Evolutionary conservation across 2,329 filamentous ascomycete species (phyloP).

Genomic region (Aurifilum marmelostoma): DNA sequence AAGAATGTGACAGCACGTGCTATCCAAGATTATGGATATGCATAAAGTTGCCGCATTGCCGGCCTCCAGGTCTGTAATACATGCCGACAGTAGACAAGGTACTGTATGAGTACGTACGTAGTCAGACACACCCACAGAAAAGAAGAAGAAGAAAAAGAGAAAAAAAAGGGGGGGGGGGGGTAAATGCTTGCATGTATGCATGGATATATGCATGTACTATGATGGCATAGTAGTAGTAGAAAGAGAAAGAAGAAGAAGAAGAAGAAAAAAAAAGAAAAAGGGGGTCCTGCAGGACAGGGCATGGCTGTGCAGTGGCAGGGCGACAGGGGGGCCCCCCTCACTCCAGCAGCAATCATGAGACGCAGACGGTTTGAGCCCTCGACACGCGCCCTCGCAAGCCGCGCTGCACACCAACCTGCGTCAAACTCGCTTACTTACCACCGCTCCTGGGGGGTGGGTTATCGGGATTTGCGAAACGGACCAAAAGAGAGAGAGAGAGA

Average conservation of each 20-base stretch:
- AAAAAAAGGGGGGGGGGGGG: neutral
- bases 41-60: neutral
- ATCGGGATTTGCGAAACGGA: neutral
- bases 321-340: neutral
- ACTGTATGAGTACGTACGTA: neutral
- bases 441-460: neutral
- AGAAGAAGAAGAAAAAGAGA: neutral
- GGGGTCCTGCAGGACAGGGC: neutral
- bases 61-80: neutral
- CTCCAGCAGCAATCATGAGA: constrained; percentile 15
- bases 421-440: constrained; percentile 19
- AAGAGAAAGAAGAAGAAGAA: no score
- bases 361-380: constrained; percentile 20
- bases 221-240: no score
- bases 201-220: neutral
- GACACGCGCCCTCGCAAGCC: neutral
- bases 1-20: neutral
- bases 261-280: no score
- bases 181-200: no score
- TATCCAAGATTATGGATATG: neutral
- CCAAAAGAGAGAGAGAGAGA: neutral
- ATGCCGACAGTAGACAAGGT: no score
- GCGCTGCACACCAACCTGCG: neutral
- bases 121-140: no score
- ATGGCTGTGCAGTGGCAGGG: neutral